Evolutionary conservation across 345 rosid species (phyloP).

Genomic region (Clausena lansium): DNA sequence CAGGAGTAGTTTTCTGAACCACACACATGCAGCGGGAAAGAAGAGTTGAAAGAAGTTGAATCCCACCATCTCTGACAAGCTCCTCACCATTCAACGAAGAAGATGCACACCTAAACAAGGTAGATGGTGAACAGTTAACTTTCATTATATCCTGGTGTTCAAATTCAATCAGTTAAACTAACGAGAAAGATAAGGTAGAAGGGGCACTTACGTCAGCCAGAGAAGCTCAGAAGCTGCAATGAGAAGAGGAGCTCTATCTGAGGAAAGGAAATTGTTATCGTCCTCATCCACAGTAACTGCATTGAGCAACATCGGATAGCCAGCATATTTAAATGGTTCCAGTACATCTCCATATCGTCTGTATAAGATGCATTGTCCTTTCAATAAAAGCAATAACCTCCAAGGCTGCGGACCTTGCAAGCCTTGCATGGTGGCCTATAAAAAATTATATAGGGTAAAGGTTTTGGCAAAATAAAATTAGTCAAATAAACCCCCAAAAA

Average conservation of each 20-base stretch:
- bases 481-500: not conserved
- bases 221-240: constrained; percentile 98
- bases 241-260: constrained; percentile 91
- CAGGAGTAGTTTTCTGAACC: constrained; percentile 94
- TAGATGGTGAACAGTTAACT: constrained; percentile 7
- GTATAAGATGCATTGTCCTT: constrained; percentile 95
- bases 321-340: constrained; percentile 98
- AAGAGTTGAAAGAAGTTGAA: constrained; percentile 83
- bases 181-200: constrained; percentile 13
- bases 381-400: constrained; percentile 92
- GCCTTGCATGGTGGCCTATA: constrained; percentile 98
- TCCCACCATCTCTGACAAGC: constrained; percentile 96
- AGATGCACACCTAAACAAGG: constrained; percentile 69
- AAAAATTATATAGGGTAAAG: constrained; percentile 17
- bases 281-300: constrained; percentile 88
- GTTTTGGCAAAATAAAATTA: not conserved
- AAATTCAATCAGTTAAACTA: constrained; percentile 12
- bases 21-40: constrained; percentile 93
- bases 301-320: constrained; percentile 96
- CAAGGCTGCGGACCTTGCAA: constrained; percentile 99
- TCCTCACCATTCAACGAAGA: constrained; percentile 99
- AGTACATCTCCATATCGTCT: constrained; percentile 78
- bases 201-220: constrained; percentile 71
- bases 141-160: not conserved
- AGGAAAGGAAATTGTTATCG: constrained; percentile 87